phyloP scores from a whole-genome alignment of 495 filamentous ascomycete genomes.

The Talaromyces trachyspermus region DNA sequence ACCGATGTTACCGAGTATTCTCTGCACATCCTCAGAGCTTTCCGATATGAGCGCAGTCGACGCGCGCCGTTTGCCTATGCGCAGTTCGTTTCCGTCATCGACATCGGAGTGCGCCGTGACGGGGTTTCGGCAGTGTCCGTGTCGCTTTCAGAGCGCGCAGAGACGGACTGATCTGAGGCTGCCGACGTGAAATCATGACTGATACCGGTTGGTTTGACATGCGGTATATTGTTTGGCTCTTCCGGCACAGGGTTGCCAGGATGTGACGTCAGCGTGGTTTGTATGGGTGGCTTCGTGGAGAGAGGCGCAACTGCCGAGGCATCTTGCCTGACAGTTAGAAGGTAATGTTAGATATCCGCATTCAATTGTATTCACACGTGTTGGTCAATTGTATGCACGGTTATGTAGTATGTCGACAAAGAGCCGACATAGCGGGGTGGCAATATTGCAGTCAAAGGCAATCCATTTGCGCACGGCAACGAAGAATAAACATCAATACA shows the following conservation, averaged over 20 bases:
- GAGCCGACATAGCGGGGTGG: constrained; percentile 19
- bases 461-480: no score
- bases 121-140: constrained; percentile 46
- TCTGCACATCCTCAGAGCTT: constrained; percentile 64
- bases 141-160: constrained; percentile 24
- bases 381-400: neutral
- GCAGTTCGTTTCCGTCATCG: constrained; percentile 27
- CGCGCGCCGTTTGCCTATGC: constrained; percentile 50
- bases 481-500: no score
- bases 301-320: constrained; percentile 20
- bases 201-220: constrained; percentile 18
- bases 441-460: no score
- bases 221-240: constrained; percentile 40
- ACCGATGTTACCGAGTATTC: constrained; percentile 47
- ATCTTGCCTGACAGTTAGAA: constrained; percentile 20
- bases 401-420: constrained; percentile 17
- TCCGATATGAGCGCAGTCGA: constrained; percentile 76
- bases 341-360: constrained; percentile 10
- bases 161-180: constrained; percentile 10
- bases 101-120: constrained; percentile 44
- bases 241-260: constrained; percentile 51
- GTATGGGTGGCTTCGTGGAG: constrained; percentile 19
- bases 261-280: constrained; percentile 44
- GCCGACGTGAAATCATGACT: constrained; percentile 2
- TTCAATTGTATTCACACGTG: neutral